Percentiles rank a stretch among this genome's conserved stretches.
phyloP scores from a whole-genome alignment of 805 yeast genomes.

The Schizosaccharomyces osmophilus region DNA sequence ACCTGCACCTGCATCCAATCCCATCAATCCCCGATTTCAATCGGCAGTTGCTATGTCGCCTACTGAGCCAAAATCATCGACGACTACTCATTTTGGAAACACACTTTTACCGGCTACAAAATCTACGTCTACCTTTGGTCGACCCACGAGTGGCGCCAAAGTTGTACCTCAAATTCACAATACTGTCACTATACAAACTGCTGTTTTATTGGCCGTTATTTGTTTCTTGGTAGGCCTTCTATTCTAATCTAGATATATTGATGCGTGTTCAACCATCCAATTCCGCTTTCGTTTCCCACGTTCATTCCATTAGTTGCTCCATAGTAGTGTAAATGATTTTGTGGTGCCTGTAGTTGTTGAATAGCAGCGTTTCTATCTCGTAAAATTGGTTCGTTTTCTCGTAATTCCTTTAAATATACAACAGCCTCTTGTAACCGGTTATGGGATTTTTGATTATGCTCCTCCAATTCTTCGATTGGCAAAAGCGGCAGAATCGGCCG shows the following conservation, averaged over 20 bases:
- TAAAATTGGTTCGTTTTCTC: not conserved
- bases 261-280: not conserved
- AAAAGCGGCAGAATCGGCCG: conserved; percentile 18
- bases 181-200: not conserved
- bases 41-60: too few species aligned
- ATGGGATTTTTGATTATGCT: conserved; percentile 21
- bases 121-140: not conserved
- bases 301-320: not conserved
- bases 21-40: too few species aligned
- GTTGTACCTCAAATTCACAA: not conserved
- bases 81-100: not conserved
- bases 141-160: not conserved
- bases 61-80: not conserved
- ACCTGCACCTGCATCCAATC: not conserved
- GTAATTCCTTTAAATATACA: conserved; percentile 16
- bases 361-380: not conserved
- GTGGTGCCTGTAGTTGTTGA: not conserved
- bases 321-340: not conserved
- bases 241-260: not conserved
- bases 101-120: not conserved
- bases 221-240: not conserved
- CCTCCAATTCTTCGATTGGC: conserved; percentile 18
- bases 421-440: conserved; percentile 22
- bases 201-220: not conserved
- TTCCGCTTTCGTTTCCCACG: not conserved